These are phyloP conservation scores for Boletus rubropictus DNA, from an alignment of 768 basidiomycete genomes.

Conservation along the genomic window DNA sequence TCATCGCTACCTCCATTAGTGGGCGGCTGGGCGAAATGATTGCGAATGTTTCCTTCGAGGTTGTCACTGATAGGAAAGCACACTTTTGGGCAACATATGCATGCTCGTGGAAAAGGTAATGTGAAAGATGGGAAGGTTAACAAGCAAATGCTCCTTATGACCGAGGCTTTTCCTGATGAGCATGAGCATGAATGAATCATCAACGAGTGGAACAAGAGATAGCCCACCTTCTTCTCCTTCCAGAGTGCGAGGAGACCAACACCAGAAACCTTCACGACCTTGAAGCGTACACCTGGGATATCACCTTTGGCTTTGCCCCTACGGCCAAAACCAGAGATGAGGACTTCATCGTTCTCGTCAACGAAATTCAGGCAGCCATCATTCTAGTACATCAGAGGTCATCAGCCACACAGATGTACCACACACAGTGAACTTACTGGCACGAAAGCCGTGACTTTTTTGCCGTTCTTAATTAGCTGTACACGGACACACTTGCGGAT, in stretches of 20 bases:
- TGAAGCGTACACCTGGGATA: conserved; percentile 99
- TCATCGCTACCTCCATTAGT: neutral
- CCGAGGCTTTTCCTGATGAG: conserved; percentile 66
- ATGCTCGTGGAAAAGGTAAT: conserved; percentile 18
- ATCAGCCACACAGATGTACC: conserved; percentile 2
- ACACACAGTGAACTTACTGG: conserved; percentile 54
- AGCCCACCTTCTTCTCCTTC: conserved; percentile 96
- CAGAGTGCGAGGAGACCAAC: conserved; percentile 96
- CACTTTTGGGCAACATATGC: conserved; percentile 23
- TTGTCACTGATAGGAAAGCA: conserved; percentile 20
- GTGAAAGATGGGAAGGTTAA: conserved; percentile 3
- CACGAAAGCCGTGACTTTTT: conserved; percentile 99
- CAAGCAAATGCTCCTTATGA: conserved; percentile 33
- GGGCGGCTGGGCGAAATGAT: neutral
- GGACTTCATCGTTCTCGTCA: conserved; percentile 99
- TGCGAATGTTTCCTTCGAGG: neutral
- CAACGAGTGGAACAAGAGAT: neutral
- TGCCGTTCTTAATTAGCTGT: conserved; percentile 99
- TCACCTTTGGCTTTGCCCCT: conserved; percentile 99
- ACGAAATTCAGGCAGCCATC: conserved; percentile 98
- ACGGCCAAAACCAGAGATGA: conserved; percentile 99
- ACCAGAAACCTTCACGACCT: conserved; percentile 99
- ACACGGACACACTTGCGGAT: conserved; percentile 99
- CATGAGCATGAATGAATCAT: neutral
- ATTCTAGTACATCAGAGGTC: conserved; percentile 45